Evolutionary conservation across 2,329 filamentous ascomycete genomes (phyloP).

Genomic region (Pestalotiopsis sp.): DNA sequence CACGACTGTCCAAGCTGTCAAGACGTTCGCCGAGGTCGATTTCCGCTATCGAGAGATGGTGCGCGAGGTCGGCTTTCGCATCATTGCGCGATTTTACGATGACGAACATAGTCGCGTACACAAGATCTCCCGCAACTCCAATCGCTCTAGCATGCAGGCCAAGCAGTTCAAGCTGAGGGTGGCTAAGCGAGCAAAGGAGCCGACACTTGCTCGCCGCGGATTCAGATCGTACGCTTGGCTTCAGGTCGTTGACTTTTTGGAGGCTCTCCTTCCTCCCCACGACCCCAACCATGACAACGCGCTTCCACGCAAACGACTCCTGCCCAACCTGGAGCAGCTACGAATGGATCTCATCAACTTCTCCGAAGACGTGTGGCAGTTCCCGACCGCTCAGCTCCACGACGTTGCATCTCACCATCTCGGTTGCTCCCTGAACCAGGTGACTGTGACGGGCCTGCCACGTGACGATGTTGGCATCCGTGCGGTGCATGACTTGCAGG

Average conservation of each 20-base stretch:
- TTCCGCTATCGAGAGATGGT: constrained; percentile 44
- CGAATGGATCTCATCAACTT: constrained; percentile 60
- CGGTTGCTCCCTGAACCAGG: constrained; percentile 53
- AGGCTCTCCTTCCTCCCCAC: constrained; percentile 51
- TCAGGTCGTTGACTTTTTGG: constrained; percentile 54
- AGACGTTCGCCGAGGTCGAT: constrained; percentile 49
- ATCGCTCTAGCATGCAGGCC: constrained; percentile 37
- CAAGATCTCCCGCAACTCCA: constrained; percentile 43
- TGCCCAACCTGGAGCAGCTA: constrained; percentile 48
- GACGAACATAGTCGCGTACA: constrained; percentile 44
- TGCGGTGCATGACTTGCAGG: constrained; percentile 48
- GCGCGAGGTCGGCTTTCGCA: constrained; percentile 48
- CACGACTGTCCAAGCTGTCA: constrained; percentile 52
- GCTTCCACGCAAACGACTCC: constrained; percentile 37
- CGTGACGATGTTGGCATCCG: constrained; percentile 50
- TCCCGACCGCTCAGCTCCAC: constrained; percentile 49
- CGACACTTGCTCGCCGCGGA: constrained; percentile 48
- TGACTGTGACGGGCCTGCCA: constrained; percentile 54
- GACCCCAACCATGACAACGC: constrained; percentile 38
- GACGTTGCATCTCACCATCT: constrained; percentile 56
- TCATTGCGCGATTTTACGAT: constrained; percentile 59
- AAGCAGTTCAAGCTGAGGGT: constrained; percentile 44
- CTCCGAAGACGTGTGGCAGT: constrained; percentile 44
- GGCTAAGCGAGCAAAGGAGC: constrained; percentile 44
- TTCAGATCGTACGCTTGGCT: constrained; percentile 58